Percentiles rank a stretch among this genome's conserved stretches.
phyloP scores from a whole-genome alignment of 73 alveolate species.

The Halteria grandinella region DNA sequence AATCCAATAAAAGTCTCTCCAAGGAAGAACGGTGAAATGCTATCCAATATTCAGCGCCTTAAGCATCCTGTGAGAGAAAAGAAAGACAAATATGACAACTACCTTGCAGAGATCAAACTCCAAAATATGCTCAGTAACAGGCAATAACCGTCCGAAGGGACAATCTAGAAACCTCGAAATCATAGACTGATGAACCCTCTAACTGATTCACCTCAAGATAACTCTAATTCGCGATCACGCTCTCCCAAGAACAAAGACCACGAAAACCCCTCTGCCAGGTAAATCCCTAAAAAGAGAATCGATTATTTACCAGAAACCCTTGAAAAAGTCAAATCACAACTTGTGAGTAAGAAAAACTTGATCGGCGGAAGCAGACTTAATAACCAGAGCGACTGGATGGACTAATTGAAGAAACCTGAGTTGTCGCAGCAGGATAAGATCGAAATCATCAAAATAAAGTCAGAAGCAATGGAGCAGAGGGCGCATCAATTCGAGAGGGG shows the following conservation, averaged over 20 bases:
- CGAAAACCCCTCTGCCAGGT: not conserved
- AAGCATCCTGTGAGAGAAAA: constrained; percentile 27
- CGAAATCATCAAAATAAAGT: constrained; percentile 7
- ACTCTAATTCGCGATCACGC: too few relatives aligned
- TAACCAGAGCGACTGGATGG: not conserved
- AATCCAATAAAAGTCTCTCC: constrained; percentile 31
- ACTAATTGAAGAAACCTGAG: constrained; percentile 13
- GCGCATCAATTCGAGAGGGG: constrained; percentile 12
- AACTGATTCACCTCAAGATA: not conserved
- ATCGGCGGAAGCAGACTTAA: not conserved
- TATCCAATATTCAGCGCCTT: not conserved
- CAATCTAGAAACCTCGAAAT: not conserved
- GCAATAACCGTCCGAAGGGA: not conserved
- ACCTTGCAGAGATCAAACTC: constrained; percentile 4
- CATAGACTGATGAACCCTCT: not conserved
- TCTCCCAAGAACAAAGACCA: too few relatives aligned
- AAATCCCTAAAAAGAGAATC: not conserved
- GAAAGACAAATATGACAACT: not conserved
- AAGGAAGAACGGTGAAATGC: not conserved
- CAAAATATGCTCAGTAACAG: too few relatives aligned
- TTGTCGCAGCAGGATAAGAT: not conserved
- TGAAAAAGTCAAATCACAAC: too few relatives aligned
- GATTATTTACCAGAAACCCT: not conserved
- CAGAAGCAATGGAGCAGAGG: constrained; percentile 19
- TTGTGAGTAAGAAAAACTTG: too few relatives aligned